Evolutionary conservation across 257 asterid species (phyloP).

Genomic region (Scutellaria baicalensis): DNA sequence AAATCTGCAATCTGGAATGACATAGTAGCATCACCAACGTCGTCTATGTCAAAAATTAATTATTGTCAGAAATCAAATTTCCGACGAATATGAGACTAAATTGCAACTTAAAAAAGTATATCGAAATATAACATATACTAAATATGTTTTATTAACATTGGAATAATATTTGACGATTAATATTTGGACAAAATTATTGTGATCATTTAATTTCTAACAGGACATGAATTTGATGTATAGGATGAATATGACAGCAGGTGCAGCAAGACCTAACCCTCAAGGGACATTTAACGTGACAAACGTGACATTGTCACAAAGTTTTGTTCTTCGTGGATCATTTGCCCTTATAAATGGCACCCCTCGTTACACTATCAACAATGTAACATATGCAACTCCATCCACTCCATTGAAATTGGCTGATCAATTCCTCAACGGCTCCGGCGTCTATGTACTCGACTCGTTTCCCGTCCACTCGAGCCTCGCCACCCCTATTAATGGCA

Average conservation of each 20-base stretch:
- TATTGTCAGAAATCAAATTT: too few species aligned
- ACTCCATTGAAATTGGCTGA: constrained; percentile 62
- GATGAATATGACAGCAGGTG: constrained; percentile 60
- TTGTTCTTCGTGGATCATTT: constrained; percentile 36
- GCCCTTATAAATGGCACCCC: neutral
- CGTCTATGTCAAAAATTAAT: too few species aligned
- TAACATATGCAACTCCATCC: constrained; percentile 34
- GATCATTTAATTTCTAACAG: too few species aligned
- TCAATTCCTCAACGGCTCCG: constrained; percentile 42
- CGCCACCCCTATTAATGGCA: constrained; percentile 15
- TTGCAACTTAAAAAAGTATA: too few species aligned
- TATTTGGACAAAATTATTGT: too few species aligned
- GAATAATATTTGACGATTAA: too few species aligned
- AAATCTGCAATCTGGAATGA: too few species aligned
- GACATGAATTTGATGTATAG: constrained; percentile 8
- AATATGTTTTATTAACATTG: too few species aligned
- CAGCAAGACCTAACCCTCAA: constrained; percentile 69
- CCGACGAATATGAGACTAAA: too few species aligned
- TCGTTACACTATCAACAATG: constrained; percentile 46
- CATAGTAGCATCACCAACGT: too few species aligned
- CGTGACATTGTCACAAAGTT: constrained; percentile 55
- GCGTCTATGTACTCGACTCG: constrained; percentile 44
- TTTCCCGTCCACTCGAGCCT: constrained; percentile 33
- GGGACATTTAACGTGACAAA: constrained; percentile 66
- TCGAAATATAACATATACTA: too few species aligned